Percentiles rank a stretch among this genome's conserved stretches.
Evolutionary conservation across 441 rosid species (phyloP).

Genomic region (Corymbia calophylla): DNA sequence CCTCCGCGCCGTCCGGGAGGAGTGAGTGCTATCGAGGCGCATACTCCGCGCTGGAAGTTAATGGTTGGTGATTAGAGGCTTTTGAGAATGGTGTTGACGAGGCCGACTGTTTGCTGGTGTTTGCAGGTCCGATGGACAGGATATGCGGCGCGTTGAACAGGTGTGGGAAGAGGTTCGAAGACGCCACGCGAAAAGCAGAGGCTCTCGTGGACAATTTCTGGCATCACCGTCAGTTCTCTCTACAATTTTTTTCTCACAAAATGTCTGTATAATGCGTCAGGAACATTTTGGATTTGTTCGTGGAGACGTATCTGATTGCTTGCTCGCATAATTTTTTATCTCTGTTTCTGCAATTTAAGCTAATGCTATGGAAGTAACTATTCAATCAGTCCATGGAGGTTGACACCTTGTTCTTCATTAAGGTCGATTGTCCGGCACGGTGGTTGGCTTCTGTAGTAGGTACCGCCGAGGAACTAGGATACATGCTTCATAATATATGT

Average conservation of each 20-base stretch:
- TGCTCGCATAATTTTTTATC: too few relatives aligned
- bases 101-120: not conserved
- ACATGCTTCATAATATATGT: not conserved
- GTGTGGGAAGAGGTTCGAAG: too few relatives aligned
- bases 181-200: not conserved
- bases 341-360: too few relatives aligned
- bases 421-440: too few relatives aligned
- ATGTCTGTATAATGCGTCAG: too few relatives aligned
- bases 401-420: not conserved
- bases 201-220: accelerated
- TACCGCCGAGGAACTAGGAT: not conserved
- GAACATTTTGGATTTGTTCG: too few relatives aligned
- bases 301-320: too few relatives aligned
- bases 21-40: not conserved
- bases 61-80: not conserved
- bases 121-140: not conserved
- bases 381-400: too few relatives aligned
- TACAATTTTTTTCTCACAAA: too few relatives aligned
- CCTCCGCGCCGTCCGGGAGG: not conserved
- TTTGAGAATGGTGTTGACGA: not conserved
- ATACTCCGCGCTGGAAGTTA: not conserved
- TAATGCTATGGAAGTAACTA: too few relatives aligned
- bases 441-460: not conserved
- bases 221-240: too few relatives aligned
- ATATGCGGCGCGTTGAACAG: too few relatives aligned